These are phyloP conservation scores for Acanthamoeba triangularis DNA, from an alignment of 208 protist genomes.

Conservation along the genomic window DNA sequence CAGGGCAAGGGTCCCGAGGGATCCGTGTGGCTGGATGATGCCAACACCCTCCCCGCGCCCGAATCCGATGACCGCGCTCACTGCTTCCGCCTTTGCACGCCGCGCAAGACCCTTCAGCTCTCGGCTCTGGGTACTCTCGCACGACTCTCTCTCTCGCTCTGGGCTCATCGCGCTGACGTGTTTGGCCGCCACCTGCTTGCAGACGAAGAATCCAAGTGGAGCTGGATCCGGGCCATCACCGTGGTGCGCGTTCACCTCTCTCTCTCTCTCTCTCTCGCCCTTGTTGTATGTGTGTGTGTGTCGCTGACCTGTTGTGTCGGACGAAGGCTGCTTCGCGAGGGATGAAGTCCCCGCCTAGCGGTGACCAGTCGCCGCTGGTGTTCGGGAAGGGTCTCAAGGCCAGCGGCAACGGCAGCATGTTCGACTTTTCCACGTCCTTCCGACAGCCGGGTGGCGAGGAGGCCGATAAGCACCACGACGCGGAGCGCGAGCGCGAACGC, in stretches of 20 bases:
- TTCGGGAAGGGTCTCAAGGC: no score
- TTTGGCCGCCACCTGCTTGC: not conserved
- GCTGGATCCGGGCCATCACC: not conserved
- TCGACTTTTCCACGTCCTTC: not conserved
- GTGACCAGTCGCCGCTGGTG: no score
- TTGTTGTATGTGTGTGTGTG: no score
- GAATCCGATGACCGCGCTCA: not conserved
- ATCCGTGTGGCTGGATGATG: slow-evolving; percentile 10
- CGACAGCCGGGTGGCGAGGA: not conserved
- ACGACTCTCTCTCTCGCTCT: no score
- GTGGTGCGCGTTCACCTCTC: not conserved
- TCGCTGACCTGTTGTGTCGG: no score
- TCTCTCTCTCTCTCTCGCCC: not conserved
- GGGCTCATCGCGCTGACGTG: not conserved
- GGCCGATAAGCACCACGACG: not conserved
- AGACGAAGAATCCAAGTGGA: slow-evolving; percentile 4
- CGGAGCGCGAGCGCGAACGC: not conserved
- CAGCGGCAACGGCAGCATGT: no score
- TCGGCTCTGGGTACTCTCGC: not conserved
- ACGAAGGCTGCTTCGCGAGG: no score
- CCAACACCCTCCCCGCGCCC: not conserved
- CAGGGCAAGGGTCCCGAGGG: slow-evolving; percentile 29
- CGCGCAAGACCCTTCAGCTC: not conserved
- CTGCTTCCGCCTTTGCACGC: slow-evolving; percentile 6
- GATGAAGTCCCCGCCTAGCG: no score